Conservation (phyloP, 2,329 filamentous ascomycete genomes). For the Didymella keratinophila region DNA sequence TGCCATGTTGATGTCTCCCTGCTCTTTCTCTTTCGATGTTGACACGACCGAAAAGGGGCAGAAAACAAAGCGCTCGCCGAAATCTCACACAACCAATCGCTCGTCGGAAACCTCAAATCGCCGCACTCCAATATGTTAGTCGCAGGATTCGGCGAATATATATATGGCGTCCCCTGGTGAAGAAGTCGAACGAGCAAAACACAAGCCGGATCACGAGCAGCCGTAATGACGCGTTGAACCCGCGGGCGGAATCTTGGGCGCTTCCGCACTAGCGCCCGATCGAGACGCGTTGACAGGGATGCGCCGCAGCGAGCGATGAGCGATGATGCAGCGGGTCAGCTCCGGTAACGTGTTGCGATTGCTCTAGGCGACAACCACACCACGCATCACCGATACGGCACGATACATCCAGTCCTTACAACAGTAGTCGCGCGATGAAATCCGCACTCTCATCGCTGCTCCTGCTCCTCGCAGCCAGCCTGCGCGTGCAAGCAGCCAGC, state of each 20-base stretch:
- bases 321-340: slow-evolving; percentile 14
- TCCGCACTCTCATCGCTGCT: slow-evolving; percentile 37
- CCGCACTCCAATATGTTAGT: not conserved
- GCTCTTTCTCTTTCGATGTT: not conserved
- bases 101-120: not conserved
- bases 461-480: slow-evolving; percentile 44
- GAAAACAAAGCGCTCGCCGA: not conserved
- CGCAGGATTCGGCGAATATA: not conserved
- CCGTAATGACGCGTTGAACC: slow-evolving; percentile 39
- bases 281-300: slow-evolving; percentile 11
- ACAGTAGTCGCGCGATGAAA: slow-evolving; percentile 32
- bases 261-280: slow-evolving; percentile 5
- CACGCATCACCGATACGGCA: not conserved
- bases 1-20: slow-evolving; percentile 31
- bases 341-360: slow-evolving; percentile 36
- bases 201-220: slow-evolving; percentile 25
- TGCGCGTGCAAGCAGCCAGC: slow-evolving; percentile 45
- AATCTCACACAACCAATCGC: not conserved
- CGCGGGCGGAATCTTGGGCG: slow-evolving; percentile 3
- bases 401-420: slow-evolving; percentile 15
- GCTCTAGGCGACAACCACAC: slow-evolving; percentile 8
- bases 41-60: not conserved
- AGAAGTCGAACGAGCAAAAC: slow-evolving; percentile 31
- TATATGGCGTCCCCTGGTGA: not conserved
- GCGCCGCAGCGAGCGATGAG: not conserved